These are phyloP conservation scores for Vanderwaltozyma tropicalis DNA, from an alignment of 805 yeast species.

Conservation along the genomic window DNA sequence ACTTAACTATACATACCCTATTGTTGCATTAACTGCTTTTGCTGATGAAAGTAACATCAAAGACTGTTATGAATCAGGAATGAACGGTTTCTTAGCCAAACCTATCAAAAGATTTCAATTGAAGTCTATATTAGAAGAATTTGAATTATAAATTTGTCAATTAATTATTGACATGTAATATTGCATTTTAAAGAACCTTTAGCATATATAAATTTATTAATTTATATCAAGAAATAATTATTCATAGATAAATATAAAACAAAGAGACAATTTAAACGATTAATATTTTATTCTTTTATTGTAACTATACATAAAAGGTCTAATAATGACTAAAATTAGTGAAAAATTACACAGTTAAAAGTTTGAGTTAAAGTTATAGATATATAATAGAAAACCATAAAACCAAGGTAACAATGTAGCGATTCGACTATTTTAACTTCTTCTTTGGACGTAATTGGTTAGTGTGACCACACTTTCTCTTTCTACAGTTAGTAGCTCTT, in stretches of 20 bases:
- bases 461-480: constrained; percentile 99
- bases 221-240: too few species aligned
- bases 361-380: not conserved
- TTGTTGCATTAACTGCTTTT: constrained; percentile 90
- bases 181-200: too few species aligned
- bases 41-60: constrained; percentile 86
- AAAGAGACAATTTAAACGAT: not conserved
- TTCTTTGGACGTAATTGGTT: constrained; percentile 99
- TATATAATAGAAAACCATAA: not conserved
- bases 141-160: not conserved
- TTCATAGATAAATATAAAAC: too few species aligned
- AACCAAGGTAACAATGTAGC: not conserved
- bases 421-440: constrained; percentile 82
- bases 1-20: constrained; percentile 54
- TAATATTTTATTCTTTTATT: not conserved
- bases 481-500: constrained; percentile 99
- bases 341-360: not conserved
- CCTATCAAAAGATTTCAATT: constrained; percentile 71
- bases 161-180: not conserved
- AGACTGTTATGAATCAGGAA: constrained; percentile 81
- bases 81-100: constrained; percentile 83
- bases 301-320: not conserved
- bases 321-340: not conserved
- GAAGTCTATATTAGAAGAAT: constrained; percentile 39
- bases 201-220: too few species aligned